These are phyloP conservation scores for Claviceps humidiphila DNA, from an alignment of 2,329 filamentous ascomycete species.

Conservation along the genomic window DNA sequence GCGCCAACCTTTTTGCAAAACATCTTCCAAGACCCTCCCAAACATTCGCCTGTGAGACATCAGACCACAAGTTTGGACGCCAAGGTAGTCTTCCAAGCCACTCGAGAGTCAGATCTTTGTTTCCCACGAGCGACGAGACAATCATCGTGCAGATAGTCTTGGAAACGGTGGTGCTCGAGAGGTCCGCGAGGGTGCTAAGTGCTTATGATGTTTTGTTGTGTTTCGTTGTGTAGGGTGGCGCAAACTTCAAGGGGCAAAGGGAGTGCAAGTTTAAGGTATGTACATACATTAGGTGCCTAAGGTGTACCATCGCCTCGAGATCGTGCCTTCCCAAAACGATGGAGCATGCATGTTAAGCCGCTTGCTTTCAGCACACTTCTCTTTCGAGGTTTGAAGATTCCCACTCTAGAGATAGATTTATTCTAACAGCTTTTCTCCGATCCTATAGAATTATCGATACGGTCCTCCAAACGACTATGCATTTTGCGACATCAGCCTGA, in stretches of 20 bases:
- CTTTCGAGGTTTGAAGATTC: not conserved
- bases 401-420: not conserved
- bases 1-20: too few relatives aligned
- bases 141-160: constrained; percentile 72
- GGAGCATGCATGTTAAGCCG: not conserved
- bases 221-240: too few relatives aligned
- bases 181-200: constrained; percentile 73
- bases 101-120: constrained; percentile 65
- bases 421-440: not conserved
- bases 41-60: constrained; percentile 79
- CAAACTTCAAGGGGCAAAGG: too few relatives aligned
- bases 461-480: not conserved
- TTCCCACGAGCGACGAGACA: constrained; percentile 65
- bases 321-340: too few relatives aligned
- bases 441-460: not conserved
- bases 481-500: not conserved
- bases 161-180: constrained; percentile 73
- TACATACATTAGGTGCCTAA: too few relatives aligned
- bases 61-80: constrained; percentile 59
- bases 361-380: not conserved
- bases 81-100: constrained; percentile 79
- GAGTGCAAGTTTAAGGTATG: too few relatives aligned
- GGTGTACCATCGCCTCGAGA: too few relatives aligned
- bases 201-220: too few relatives aligned
- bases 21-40: constrained; percentile 69